Conservation (phyloP, 2,329 filamentous ascomycete species). For the Neopestalotiopsis sp. region DNA sequence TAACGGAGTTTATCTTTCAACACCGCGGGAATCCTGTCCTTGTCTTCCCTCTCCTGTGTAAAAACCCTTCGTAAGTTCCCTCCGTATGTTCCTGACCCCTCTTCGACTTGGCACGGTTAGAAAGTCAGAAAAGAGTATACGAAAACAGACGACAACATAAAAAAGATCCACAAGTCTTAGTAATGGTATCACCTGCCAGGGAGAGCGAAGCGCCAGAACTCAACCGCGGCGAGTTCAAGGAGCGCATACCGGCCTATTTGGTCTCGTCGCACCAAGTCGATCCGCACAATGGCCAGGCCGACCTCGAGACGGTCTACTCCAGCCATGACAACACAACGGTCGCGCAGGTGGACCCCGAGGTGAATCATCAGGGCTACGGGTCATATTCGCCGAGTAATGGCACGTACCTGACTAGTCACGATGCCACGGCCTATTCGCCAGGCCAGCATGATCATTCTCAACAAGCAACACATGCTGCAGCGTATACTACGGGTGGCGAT, state of each 20-base stretch:
- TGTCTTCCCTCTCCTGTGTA: too few relatives aligned
- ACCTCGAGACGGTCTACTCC: not conserved
- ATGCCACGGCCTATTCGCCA: not conserved
- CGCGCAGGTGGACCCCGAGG: not conserved
- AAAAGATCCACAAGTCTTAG: not conserved
- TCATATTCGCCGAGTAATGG: not conserved
- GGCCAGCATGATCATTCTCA: not conserved
- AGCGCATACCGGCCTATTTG: not conserved
- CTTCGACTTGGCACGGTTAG: too few relatives aligned
- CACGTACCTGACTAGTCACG: not conserved
- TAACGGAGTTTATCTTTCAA: too few relatives aligned
- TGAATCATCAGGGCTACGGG: not conserved
- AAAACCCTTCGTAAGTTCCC: too few relatives aligned
- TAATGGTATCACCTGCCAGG: not conserved
- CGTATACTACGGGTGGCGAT: not conserved
- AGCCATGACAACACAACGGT: not conserved
- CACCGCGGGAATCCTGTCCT: too few relatives aligned
- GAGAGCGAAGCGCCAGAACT: not conserved
- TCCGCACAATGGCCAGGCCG: not conserved
- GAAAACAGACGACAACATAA: too few relatives aligned
- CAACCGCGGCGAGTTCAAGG: not conserved
- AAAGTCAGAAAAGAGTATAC: too few relatives aligned
- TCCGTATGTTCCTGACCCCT: too few relatives aligned
- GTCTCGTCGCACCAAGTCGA: not conserved
- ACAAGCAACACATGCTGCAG: not conserved